Evolutionary conservation across 2,329 filamentous ascomycete genomes (phyloP).

Genomic region (Capronia epimyces): DNA sequence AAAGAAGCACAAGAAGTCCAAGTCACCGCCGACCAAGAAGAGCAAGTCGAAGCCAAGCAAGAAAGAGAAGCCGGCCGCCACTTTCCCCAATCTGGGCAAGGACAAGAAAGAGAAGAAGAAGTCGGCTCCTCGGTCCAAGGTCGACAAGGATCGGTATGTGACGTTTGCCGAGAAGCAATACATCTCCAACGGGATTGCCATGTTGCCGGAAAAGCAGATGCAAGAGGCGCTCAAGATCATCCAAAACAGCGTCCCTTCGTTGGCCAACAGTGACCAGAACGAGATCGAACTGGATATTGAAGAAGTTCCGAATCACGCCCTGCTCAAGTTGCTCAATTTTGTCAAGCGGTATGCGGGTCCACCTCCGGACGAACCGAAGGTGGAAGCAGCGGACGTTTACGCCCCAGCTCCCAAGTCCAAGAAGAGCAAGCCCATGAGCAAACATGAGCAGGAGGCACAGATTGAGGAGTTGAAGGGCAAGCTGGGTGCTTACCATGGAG

Average conservation of each 20-base stretch:
- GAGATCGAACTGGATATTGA: conserved; percentile 48
- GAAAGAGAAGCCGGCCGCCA: conserved; percentile 42
- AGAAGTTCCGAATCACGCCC: conserved; percentile 44
- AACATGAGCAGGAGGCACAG: conserved; percentile 47
- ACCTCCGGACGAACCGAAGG: conserved; percentile 41
- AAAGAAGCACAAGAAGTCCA: conserved; percentile 54
- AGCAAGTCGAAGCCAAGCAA: conserved; percentile 40
- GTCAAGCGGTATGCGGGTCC: conserved; percentile 45
- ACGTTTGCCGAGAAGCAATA: conserved; percentile 80
- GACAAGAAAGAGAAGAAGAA: conserved; percentile 48
- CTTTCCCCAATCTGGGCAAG: conserved; percentile 22
- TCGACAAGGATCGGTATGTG: conserved; percentile 59
- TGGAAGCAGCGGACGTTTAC: conserved; percentile 25
- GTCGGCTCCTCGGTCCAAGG: conserved; percentile 37
- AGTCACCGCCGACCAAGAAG: conserved; percentile 47
- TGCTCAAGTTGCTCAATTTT: conserved; percentile 43
- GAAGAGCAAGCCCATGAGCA: conserved; percentile 51
- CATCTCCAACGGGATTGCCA: conserved; percentile 79
- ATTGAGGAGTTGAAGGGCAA: conserved; percentile 46
- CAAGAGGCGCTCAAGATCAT: conserved; percentile 82
- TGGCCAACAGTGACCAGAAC: conserved; percentile 51
- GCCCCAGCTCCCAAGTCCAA: conserved; percentile 42
- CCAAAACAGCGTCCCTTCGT: conserved; percentile 70
- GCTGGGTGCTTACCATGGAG: conserved; percentile 41
- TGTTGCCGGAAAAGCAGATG: conserved; percentile 71